Evolutionary conservation across 805 yeast genomes (phyloP), one percentile per base, ranked within the genome.

Genomic region (Saccharomycopsis sp.): DNA sequence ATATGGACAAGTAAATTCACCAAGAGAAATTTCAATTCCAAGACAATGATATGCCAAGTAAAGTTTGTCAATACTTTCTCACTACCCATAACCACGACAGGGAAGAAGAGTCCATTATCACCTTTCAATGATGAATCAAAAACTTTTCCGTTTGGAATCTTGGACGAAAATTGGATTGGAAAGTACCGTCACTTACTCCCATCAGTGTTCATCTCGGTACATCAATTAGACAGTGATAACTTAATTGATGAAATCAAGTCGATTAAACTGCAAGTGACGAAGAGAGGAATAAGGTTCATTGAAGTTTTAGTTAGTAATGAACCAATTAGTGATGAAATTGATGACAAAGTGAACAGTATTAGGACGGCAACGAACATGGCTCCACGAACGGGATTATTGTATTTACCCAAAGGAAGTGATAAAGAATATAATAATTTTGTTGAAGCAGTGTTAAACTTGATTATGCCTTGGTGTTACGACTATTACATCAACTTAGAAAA

Each of bases 141-240:
- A 1, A 45, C 68, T 24, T 67, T 57, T 50, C 72, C 75, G 1
- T 60, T 66, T 28, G 68, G 70, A 0, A 51, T 75, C 1, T 54
- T 75, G 24, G 64, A 72, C 1, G 51, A 56, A 1, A 61, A 71
- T 21, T 80, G 85, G 86, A 47, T 77, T 11, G 64, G 67, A 28
- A 78, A 76, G 53, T 75, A 78, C 53, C 60, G 62, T 22, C 61
- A 66, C n/a, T 44, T 61, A 2, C 34, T 65, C n/a, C 85, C 85
- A 0, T 52, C 71, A 1, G 68, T 72, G 0, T 66, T 70, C 34
- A 59, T 79, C 2, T 56, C 71, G 2, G 66, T 75, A 29, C 67
- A 68, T 52, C 68, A 69, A 40, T 48, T 74, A 11, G 56, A 50
- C 3, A 40, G 51, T 14, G 21, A 32, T 13, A 51, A 47, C 13